Evolutionary conservation across 139 green algal genomes (phyloP).

Genomic region (Tetratostichococcus sp.): DNA sequence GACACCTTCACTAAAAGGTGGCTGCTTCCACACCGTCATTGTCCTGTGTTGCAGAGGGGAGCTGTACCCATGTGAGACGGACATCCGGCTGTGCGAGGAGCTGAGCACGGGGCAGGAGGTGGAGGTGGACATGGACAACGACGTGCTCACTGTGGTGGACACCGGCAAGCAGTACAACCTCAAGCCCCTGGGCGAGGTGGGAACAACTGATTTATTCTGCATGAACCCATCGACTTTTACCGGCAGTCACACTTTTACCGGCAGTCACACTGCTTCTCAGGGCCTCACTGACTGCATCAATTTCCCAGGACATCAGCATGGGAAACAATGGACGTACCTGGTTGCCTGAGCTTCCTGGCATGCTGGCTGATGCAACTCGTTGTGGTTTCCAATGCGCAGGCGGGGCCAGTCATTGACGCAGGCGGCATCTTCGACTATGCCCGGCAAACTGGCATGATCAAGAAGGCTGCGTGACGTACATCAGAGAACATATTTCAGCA

Average conservation of each 20-base stretch:
- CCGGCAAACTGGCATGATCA: conserved; percentile 84
- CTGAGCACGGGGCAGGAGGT: conserved; percentile 75
- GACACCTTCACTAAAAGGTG: too few relatives aligned
- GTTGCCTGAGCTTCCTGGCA: not conserved
- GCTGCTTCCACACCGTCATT: too few relatives aligned
- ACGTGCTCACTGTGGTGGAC: conserved; percentile 72
- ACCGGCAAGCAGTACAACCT: conserved; percentile 79
- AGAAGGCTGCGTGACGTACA: conserved; percentile 25
- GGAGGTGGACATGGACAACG: conserved; percentile 86
- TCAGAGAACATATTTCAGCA: too few relatives aligned
- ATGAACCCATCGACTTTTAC: too few relatives aligned
- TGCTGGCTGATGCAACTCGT: too few relatives aligned
- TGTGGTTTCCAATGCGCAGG: conserved; percentile 7
- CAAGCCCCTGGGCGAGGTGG: conserved; percentile 71
- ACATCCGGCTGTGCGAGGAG: conserved; percentile 73
- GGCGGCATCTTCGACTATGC: conserved; percentile 94
- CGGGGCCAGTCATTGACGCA: conserved; percentile 89
- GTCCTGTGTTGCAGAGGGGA: conserved; percentile 64
- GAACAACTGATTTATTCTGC: too few relatives aligned
- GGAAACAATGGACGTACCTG: too few relatives aligned
- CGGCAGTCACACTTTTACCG: too few relatives aligned
- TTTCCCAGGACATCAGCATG: too few relatives aligned
- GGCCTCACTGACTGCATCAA: too few relatives aligned
- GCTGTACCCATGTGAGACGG: conserved; percentile 86
- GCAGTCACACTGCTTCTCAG: too few relatives aligned